phyloP scores from a whole-genome alignment of 192 early-diverging fungal genomes.

The Podila verticillata region DNA sequence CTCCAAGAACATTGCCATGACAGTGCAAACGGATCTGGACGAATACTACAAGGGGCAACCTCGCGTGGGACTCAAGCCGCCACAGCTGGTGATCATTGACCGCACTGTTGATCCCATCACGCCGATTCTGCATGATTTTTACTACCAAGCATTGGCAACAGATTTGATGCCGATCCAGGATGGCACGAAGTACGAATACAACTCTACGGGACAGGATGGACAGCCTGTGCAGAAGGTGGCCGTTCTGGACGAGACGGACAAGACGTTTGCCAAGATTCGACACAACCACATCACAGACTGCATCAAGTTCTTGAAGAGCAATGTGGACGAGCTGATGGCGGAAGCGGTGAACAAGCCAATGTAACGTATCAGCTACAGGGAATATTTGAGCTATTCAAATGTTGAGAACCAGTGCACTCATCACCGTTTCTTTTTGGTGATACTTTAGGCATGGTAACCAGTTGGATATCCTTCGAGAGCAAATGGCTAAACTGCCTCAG shows the following conservation, averaged over 20 bases:
- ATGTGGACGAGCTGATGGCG: slow-evolving; percentile 79
- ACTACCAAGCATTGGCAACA: slow-evolving; percentile 96
- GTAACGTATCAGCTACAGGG: neutral
- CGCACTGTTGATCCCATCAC: slow-evolving; percentile 91
- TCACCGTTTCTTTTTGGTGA: neutral
- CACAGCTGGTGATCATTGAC: slow-evolving; percentile 86
- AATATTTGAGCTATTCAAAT: too few species aligned
- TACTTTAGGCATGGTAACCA: slow-evolving; percentile 51
- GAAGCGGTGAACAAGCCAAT: slow-evolving; percentile 26
- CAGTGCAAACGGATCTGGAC: slow-evolving; percentile 90
- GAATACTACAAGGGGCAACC: slow-evolving; percentile 74
- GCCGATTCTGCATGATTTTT: slow-evolving; percentile 97
- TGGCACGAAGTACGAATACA: slow-evolving; percentile 70
- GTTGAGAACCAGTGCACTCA: too few species aligned
- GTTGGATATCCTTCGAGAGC: slow-evolving; percentile 88
- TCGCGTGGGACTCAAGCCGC: slow-evolving; percentile 62
- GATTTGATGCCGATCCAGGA: slow-evolving; percentile 83
- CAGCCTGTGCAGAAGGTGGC: slow-evolving; percentile 58
- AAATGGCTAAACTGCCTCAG: slow-evolving; percentile 85
- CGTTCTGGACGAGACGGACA: slow-evolving; percentile 79
- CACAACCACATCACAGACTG: slow-evolving; percentile 88
- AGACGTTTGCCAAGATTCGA: slow-evolving; percentile 79
- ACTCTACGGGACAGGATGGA: slow-evolving; percentile 60
- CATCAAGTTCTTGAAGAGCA: slow-evolving; percentile 73
- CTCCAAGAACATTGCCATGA: slow-evolving; percentile 76